These are phyloP conservation scores for Hordeum marinum DNA, from an alignment of 176 grass and related monocot species.

Conservation along the genomic window DNA sequence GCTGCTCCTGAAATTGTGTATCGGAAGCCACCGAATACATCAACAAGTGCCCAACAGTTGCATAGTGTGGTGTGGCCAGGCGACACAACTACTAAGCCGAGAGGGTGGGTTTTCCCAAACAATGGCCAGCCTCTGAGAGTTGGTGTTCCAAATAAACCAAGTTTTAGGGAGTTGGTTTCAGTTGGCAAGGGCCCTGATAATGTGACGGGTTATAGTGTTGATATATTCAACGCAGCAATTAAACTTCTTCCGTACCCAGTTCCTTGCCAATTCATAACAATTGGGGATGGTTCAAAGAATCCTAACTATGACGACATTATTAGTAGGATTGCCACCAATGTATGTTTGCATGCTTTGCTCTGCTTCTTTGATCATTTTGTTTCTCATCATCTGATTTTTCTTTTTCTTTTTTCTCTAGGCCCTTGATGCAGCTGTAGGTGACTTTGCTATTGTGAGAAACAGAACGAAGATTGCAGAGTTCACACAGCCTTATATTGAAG, in stretches of 20 bases:
- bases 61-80: slow-evolving; percentile 65
- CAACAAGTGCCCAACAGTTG: slow-evolving; percentile 36
- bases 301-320: slow-evolving; percentile 61
- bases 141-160: slow-evolving; percentile 69
- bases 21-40: slow-evolving; percentile 51
- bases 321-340: slow-evolving; percentile 58
- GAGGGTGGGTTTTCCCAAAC: slow-evolving; percentile 76
- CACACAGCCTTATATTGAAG: slow-evolving; percentile 68
- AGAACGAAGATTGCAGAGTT: slow-evolving; percentile 65
- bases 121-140: slow-evolving; percentile 67
- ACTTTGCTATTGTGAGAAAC: slow-evolving; percentile 81
- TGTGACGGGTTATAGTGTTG: slow-evolving; percentile 61
- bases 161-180: slow-evolving; percentile 77
- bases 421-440: slow-evolving; percentile 82
- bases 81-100: slow-evolving; percentile 28
- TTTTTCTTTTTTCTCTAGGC: slow-evolving; percentile 15
- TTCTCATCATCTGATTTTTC: slow-evolving; percentile 5
- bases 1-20: slow-evolving; percentile 60
- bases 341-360: slow-evolving; percentile 30
- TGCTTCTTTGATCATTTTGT: slow-evolving; percentile 15
- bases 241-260: slow-evolving; percentile 74
- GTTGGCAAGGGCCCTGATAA: slow-evolving; percentile 34
- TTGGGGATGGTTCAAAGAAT: slow-evolving; percentile 62
- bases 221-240: slow-evolving; percentile 68
- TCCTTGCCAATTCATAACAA: slow-evolving; percentile 53